A percentile compares a stretch with the other conserved stretches of the same genome.
phyloP scores from a whole-genome alignment of 805 yeast species.

The Middelhovenomyces tepae region DNA sequence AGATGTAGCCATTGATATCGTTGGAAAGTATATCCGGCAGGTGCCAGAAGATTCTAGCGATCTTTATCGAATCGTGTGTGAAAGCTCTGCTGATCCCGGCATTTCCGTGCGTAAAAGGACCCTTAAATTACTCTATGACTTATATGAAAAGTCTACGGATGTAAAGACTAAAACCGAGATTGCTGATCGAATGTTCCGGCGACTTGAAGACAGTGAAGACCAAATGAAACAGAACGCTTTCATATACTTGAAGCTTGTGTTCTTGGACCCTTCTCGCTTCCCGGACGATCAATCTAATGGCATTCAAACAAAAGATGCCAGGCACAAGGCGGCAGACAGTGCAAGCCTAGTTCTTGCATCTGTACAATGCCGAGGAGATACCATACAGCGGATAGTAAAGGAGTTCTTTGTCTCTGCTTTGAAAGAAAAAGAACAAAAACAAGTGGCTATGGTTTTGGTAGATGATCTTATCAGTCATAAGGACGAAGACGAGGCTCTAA shows the following conservation, averaged over 20 bases:
- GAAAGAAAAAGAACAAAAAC: conserved; percentile 31
- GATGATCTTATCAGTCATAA: conserved; percentile 31
- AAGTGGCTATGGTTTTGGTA: conserved; percentile 16
- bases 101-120: conserved; percentile 57
- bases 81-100: conserved; percentile 48
- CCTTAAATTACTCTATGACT: conserved; percentile 39
- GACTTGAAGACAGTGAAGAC: conserved; percentile 67
- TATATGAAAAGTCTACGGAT: conserved; percentile 35
- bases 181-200: conserved; percentile 43
- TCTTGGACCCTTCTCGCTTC: background rate
- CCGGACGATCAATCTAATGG: background rate
- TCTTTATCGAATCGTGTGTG: conserved; percentile 43
- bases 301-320: conserved; percentile 1
- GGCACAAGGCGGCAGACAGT: conserved; percentile 1
- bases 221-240: background rate
- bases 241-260: background rate
- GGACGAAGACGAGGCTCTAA: conserved; percentile 10
- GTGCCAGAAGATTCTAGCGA: conserved; percentile 39
- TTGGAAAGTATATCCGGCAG: conserved; percentile 39
- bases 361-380: conserved; percentile 3
- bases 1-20: conserved; percentile 65
- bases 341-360: conserved; percentile 1
- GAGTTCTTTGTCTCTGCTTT: conserved; percentile 6
- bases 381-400: background rate
- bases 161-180: conserved; percentile 1